Base-by-base conservation (phyloP, 2,329 filamentous ascomycete genomes). In the Sphaerulina vaccinii region DNA sequence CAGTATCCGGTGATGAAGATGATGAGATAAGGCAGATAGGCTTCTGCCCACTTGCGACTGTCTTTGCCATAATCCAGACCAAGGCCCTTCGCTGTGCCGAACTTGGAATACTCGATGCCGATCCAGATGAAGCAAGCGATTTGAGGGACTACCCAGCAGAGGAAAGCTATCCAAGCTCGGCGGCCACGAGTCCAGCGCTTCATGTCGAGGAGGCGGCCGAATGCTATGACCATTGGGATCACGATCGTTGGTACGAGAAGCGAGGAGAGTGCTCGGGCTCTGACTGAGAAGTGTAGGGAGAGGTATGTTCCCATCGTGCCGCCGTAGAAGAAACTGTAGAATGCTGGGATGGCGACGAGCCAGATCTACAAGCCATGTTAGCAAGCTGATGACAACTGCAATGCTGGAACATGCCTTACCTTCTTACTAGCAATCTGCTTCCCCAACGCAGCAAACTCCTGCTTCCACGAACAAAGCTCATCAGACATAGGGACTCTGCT, bases 311-410 rank as follows among this genome's bases (percentile, higher is more conserved):
- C 68, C 66, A 70, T 65, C 1, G 66, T 69, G 22, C 68, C 70
- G 22, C 69, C 69, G 16, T 68, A 71, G 59, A 71, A 72, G 61
- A 71, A 72, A 1, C 68, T 70, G 58, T 70, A 71, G 52, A 71
- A 69, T 1, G 66, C 62, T 0, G 68, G 68, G 7, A 70, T 51
- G 40, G 68, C 65, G 35, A 70, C 60, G 3, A 70, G 66, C 66
- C 54, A 57, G n/a, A 64, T 68, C 66, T 68, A 19, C 27, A 15
- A 5, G 13, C 32, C 16, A 10, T 48, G 7, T 11, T 11, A 23
- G 15, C 2, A 6, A n/a, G 32, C 5, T n/a, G 36, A 7, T 5
- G 43, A 36, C 16, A 48, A 36, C 22, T 8, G 3, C 21, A 18
- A 2, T n/a, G 15, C 13, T 9, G 15, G 22, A 10, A 18, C 21